Percentiles rank a stretch among this genome's conserved stretches.
Conservation (phyloP, 768 basidiomycete genomes). For the Xerocomellus amylosporus region DNA sequence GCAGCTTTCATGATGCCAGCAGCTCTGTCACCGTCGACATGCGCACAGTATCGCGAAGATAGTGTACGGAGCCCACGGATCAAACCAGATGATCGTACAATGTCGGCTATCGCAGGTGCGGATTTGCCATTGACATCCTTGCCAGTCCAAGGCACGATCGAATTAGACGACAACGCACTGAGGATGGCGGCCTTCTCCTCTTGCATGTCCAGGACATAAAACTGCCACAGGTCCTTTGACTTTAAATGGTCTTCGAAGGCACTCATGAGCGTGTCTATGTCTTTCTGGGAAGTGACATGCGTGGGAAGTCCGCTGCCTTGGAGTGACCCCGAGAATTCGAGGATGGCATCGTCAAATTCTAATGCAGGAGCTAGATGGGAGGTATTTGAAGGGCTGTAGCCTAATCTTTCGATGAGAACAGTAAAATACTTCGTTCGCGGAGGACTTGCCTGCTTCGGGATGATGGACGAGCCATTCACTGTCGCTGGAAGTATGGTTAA, state of each 20-base stretch:
- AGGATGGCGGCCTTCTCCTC: slow-evolving; percentile 58
- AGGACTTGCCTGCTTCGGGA: slow-evolving; percentile 82
- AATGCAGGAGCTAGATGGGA: slow-evolving; percentile 92
- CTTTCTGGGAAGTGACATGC: slow-evolving; percentile 55
- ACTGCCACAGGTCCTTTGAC: slow-evolving; percentile 83
- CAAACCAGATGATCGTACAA: slow-evolving; percentile 51
- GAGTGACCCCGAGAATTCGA: slow-evolving; percentile 74
- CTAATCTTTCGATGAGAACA: slow-evolving; percentile 37
- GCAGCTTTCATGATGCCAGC: slow-evolving; percentile 76
- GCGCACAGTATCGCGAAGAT: slow-evolving; percentile 64
- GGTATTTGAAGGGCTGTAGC: slow-evolving; percentile 86
- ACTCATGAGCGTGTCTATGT: slow-evolving; percentile 63
- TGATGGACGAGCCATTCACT: slow-evolving; percentile 89
- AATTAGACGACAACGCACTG: slow-evolving; percentile 29
- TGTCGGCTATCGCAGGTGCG: slow-evolving; percentile 62
- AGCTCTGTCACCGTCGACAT: slow-evolving; percentile 59
- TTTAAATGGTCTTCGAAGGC: slow-evolving; percentile 64
- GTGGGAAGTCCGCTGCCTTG: slow-evolving; percentile 69
- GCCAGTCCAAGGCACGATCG: slow-evolving; percentile 58
- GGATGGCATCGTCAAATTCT: slow-evolving; percentile 84
- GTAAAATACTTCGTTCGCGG: neutral
- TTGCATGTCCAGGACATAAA: slow-evolving; percentile 80
- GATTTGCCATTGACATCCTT: slow-evolving; percentile 55
- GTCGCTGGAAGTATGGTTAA: slow-evolving; percentile 97
- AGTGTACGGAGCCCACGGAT: slow-evolving; percentile 60